Evolutionary conservation across 1,284 basidiomycete genomes (phyloP).

Genomic region (Heliocybe sulcata): DNA sequence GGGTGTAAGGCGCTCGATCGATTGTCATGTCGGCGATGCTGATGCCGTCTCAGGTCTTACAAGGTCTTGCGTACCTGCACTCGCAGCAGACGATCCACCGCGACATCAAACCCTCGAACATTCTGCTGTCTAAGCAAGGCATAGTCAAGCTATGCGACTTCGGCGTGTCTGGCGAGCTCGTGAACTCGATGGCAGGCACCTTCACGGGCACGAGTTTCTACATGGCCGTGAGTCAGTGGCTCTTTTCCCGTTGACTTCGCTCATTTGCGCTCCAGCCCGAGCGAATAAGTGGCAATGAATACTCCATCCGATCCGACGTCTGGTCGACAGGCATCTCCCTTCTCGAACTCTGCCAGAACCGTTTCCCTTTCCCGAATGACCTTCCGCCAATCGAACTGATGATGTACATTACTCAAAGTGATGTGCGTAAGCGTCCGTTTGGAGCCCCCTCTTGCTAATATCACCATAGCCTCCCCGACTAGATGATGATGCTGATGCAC

Average conservation of each 20-base stretch:
- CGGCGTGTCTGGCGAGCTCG: slow-evolving; percentile 92
- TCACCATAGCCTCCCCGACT: slow-evolving; percentile 66
- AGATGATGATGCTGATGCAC: slow-evolving; percentile 63
- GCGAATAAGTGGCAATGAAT: slow-evolving; percentile 83
- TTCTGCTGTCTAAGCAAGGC: slow-evolving; percentile 82
- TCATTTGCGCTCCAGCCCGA: slow-evolving; percentile 60
- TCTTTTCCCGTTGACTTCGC: slow-evolving; percentile 5
- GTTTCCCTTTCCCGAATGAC: slow-evolving; percentile 93
- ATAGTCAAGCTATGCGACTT: slow-evolving; percentile 93
- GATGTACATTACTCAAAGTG: slow-evolving; percentile 82
- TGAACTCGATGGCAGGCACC: slow-evolving; percentile 87
- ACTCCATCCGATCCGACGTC: slow-evolving; percentile 63
- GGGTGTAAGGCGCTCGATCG: slow-evolving; percentile 43
- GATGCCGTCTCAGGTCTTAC: slow-evolving; percentile 58
- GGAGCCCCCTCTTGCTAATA: slow-evolving; percentile 5
- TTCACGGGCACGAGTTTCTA: slow-evolving; percentile 97
- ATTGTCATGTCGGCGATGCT: not conserved
- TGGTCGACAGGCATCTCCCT: slow-evolving; percentile 5
- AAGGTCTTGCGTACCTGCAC: slow-evolving; percentile 91
- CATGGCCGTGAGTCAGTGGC: slow-evolving; percentile 76
- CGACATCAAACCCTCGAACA: slow-evolving; percentile 97
- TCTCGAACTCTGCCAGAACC: slow-evolving; percentile 28
- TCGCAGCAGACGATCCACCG: slow-evolving; percentile 90
- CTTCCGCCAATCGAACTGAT: slow-evolving; percentile 91
- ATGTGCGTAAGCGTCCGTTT: slow-evolving; percentile 36